Percentiles rank a stretch among this genome's conserved stretches.
These are phyloP conservation scores for Sclerotinia subarctica DNA, from an alignment of 2,329 filamentous ascomycete genomes.

Conservation along the genomic window DNA sequence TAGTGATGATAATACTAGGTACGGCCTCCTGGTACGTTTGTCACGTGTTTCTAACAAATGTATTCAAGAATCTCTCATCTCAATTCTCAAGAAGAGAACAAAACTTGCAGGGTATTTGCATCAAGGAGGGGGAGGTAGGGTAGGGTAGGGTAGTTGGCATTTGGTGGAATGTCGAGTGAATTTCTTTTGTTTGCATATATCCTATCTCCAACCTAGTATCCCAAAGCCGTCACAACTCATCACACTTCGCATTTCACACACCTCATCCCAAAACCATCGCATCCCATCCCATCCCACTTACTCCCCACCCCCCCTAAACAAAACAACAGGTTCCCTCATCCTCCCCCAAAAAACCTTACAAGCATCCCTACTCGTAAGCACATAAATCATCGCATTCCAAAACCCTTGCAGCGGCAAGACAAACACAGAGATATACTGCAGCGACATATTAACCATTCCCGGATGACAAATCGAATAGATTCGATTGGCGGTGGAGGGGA, in stretches of 20 bases:
- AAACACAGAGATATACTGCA: conserved; percentile 68
- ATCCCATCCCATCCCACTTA: not conserved
- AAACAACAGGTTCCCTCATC: not conserved
- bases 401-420: conserved; percentile 80
- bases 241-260: not conserved
- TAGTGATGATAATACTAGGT: too few species aligned
- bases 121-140: too few species aligned
- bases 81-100: too few species aligned
- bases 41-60: too few species aligned
- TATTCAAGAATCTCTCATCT: too few species aligned
- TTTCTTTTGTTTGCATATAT: not conserved
- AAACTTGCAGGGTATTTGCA: too few species aligned
- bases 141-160: not conserved
- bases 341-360: not conserved
- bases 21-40: too few species aligned
- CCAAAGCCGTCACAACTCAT: too few species aligned
- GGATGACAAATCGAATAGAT: conserved; percentile 65
- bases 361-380: conserved; percentile 58
- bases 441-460: conserved; percentile 49
- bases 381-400: conserved; percentile 80
- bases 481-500: conserved; percentile 74
- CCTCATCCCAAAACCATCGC: too few species aligned
- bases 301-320: not conserved
- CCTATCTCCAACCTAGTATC: not conserved
- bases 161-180: too few species aligned